Evolutionary conservation across 2,329 filamentous ascomycete species (phyloP).

Genomic region (Phaeosphaeria sp.): DNA sequence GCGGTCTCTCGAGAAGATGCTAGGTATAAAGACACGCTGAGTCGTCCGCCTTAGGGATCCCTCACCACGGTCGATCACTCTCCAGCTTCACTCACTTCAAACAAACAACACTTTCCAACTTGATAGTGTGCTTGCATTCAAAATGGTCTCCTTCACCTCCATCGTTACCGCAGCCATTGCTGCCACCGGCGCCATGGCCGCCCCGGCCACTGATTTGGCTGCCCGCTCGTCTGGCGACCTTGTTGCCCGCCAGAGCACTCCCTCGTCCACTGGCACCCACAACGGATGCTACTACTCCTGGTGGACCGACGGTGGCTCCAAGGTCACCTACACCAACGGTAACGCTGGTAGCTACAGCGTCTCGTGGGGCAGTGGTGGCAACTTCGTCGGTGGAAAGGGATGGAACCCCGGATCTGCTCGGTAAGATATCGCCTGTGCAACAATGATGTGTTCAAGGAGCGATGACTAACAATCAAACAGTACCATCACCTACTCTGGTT

Average conservation of each 20-base stretch:
- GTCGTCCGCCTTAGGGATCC: constrained; percentile 12
- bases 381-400: constrained; percentile 66
- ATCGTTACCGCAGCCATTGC: constrained; percentile 33
- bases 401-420: constrained; percentile 61
- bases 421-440: constrained; percentile 44
- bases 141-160: constrained; percentile 39
- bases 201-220: constrained; percentile 42
- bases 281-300: constrained; percentile 67
- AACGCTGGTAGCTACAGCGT: constrained; percentile 59
- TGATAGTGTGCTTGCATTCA: constrained; percentile 12
- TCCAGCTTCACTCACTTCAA: constrained; percentile 12
- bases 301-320: constrained; percentile 63
- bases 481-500: constrained; percentile 44
- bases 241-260: constrained; percentile 48
- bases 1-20: constrained; percentile 8
- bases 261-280: constrained; percentile 58
- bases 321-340: constrained; percentile 63
- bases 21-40: constrained; percentile 26
- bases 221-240: constrained; percentile 43
- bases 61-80: constrained; percentile 17
- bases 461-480: constrained; percentile 3
- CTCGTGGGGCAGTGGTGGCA: constrained; percentile 58
- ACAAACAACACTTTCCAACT: constrained; percentile 1
- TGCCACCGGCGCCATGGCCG: constrained; percentile 32
- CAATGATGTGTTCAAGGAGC: neutral